Evolutionary conservation across 805 yeast species (phyloP), one percentile per base, ranked within the genome.

Genomic region (Yamadazyma laniorum): DNA sequence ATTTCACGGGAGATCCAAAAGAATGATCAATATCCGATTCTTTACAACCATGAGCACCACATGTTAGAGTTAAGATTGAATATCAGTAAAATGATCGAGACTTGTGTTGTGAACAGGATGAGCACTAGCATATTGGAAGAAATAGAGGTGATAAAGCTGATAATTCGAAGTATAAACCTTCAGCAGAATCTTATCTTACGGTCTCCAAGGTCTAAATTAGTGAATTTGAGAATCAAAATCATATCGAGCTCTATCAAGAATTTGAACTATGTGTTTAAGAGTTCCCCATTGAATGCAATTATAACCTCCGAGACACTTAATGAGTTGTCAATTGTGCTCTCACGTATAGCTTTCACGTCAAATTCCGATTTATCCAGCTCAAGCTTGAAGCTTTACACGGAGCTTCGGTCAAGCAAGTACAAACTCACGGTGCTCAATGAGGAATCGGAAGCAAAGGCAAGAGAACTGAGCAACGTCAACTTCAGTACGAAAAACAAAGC

Each of bases 311-410:
- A 67, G 37, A 61, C 70, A 1, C 52, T 68, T 38, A 57, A 61
- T 35, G 81, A 76, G 44, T 50, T 79, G 25, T 62, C 73, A 34
- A 75, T 77, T 11, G 65, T 72, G 2, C 53, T 79, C 14, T 71
- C 77, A 66, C 55, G 81, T 40, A 65, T 79, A 4, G 74, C 82
- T 3, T 75, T 75, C 47, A 71, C 75, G 12, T 56, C 71, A 6
- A 72, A 65, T 23, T 61, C 68, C n/a, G 39, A 27, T 23, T 55
- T 74, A 3, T 53, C 67, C 2, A 39, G 50, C 1, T 64, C 67
- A 23, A 73, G 73, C 3, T 51, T 55, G 25, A 45, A 57, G 26
- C 51, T 77, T 16, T 49, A 75, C 13, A 56, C 56, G 18, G 49
- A 60, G 18, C 47, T 74, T 8, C 53, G 77, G 38, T 51, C 56